Conservation (phyloP, 2,329 filamentous ascomycete species). For the Stylonectria norvegica region DNA sequence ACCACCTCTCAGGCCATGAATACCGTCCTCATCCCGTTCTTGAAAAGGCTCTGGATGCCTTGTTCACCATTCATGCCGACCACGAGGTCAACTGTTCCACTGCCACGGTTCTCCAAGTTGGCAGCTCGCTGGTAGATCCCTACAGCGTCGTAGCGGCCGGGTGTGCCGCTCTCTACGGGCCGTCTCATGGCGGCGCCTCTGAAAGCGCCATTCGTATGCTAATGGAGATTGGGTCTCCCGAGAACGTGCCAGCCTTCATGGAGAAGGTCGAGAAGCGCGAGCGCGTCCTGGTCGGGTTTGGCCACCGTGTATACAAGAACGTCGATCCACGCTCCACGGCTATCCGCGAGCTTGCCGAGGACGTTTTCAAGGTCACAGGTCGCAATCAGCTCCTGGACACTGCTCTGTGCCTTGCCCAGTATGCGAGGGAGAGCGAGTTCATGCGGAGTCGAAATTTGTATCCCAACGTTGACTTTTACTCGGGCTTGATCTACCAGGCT, state of each 20-base stretch:
- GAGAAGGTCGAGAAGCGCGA: conserved; percentile 48
- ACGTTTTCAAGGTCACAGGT: conserved; percentile 48
- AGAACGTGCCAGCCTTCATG: conserved; percentile 50
- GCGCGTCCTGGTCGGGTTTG: conserved; percentile 52
- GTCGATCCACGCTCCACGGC: conserved; percentile 51
- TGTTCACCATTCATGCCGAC: conserved; percentile 56
- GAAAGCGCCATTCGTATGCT: conserved; percentile 55
- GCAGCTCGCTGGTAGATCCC: conserved; percentile 54
- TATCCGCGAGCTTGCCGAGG: conserved; percentile 47
- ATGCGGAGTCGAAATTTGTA: conserved; percentile 48
- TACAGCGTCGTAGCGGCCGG: conserved; percentile 51
- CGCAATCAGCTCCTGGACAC: conserved; percentile 51
- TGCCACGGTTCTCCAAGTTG: conserved; percentile 53
- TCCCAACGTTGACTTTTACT: conserved; percentile 53
- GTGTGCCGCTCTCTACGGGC: conserved; percentile 53
- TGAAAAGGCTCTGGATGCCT: conserved; percentile 48
- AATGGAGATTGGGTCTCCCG: conserved; percentile 47
- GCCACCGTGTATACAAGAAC: conserved; percentile 53
- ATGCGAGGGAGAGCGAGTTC: conserved; percentile 45
- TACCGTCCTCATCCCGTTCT: conserved; percentile 48
- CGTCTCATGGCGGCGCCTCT: conserved; percentile 57
- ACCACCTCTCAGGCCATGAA: conserved; percentile 46
- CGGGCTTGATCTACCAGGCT: conserved; percentile 49
- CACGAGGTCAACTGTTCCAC: conserved; percentile 59
- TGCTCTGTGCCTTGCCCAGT: conserved; percentile 43